phyloP scores from a whole-genome alignment of 2,329 filamentous ascomycete genomes.

The Fusarium sarcochroum region DNA sequence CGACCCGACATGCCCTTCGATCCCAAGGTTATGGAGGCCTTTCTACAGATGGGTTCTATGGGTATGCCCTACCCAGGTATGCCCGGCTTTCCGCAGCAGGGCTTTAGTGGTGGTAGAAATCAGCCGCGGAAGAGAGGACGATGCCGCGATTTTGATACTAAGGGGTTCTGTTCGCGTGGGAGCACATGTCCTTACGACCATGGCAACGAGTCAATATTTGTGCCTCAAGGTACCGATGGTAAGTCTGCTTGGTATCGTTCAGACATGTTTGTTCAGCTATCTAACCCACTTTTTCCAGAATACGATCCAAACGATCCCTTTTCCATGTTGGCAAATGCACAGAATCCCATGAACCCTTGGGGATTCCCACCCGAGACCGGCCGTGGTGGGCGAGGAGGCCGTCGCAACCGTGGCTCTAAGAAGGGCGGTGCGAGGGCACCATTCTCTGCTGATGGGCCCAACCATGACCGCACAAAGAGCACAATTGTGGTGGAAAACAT shows the following conservation, averaged over 20 bases:
- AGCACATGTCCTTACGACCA: conserved; percentile 79
- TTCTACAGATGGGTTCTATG: conserved; percentile 73
- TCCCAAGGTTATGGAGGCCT: conserved; percentile 71
- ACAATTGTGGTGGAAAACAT: conserved; percentile 84
- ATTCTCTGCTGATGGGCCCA: conserved; percentile 75
- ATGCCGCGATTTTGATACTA: conserved; percentile 79
- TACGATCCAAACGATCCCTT: conserved; percentile 54
- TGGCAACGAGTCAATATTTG: conserved; percentile 64
- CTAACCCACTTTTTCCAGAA: conserved; percentile 46
- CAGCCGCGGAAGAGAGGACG: conserved; percentile 60
- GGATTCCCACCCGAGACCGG: conserved; percentile 45
- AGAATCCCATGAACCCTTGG: conserved; percentile 39
- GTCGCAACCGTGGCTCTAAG: conserved; percentile 52
- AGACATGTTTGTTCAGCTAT: neutral
- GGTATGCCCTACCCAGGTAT: conserved; percentile 59
- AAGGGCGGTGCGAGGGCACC: conserved; percentile 62
- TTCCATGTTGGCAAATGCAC: conserved; percentile 37
- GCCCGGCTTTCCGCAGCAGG: conserved; percentile 55
- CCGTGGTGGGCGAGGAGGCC: conserved; percentile 54
- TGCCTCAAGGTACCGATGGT: conserved; percentile 53
- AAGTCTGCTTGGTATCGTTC: conserved; percentile 8
- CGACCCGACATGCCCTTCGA: conserved; percentile 63
- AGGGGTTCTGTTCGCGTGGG: conserved; percentile 79
- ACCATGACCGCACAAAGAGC: conserved; percentile 73
- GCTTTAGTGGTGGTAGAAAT: conserved; percentile 42